Evolutionary conservation across 2,329 filamentous ascomycete genomes (phyloP), one percentile per base, ranked within the genome.

Genomic region (Aureobasidium sp.): DNA sequence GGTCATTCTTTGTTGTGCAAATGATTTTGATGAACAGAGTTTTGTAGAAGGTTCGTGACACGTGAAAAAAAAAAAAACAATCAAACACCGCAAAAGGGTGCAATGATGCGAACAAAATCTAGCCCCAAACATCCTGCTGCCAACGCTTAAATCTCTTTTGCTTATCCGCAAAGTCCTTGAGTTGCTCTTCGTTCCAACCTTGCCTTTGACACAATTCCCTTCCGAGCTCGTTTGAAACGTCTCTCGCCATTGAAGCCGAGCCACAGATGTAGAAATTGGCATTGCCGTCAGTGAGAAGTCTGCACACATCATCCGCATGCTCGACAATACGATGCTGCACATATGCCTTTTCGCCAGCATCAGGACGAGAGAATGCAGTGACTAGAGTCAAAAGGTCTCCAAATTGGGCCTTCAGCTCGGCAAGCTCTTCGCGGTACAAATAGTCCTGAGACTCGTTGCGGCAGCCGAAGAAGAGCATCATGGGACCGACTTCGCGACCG

Each of bases 251-350:
- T 68, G 72, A 61, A 4, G 70, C 70, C 30, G 65, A 62, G 1
- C 71, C 72, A 55, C 72, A 74, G 50, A 73, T 68, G 57, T 73
- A 74, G 10, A 74, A 60, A 37, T 64, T 67, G 3, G 69, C 70
- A 4, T 66, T 63, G 2, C 65, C 56, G 1, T 66, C 60, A 1
- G 48, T 59, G 14, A 72, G 49, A 6, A 73, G 49, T 34, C 62
- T 58, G 4, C 59, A 62, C 0, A 68, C 62, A 3, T 64, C 59
- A 5, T 61, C 56, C 6, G 61, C 61, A 6, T 63, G 51, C 56
- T 72, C 65, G 8, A 60, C 44, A 0, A 74, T 59, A 22, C 59
- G 59, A 19, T 73, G 64, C 55, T 73, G 71, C 0, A 74, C 70
- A 50, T 72, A 74, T 4, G 32, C 37, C 51, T 64, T 67, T 22